These are phyloP conservation scores for Rhodomyrtus tomentosa DNA, from an alignment of 345 rosid genomes.

Conservation along the genomic window DNA sequence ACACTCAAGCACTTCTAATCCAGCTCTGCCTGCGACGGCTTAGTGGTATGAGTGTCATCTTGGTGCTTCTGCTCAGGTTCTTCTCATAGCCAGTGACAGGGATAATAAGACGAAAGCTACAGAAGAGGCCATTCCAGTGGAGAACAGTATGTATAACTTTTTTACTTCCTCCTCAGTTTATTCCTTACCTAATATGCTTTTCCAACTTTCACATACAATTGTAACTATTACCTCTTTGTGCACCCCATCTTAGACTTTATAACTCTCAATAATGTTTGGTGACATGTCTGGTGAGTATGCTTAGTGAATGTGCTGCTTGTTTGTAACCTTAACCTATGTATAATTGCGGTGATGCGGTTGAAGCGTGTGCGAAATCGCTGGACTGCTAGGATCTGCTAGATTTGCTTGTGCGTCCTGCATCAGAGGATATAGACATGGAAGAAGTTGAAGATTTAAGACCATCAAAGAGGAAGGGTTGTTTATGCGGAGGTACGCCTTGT, in stretches of 20 bases:
- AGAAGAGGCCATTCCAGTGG: constrained; percentile 86
- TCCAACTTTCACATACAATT: not conserved
- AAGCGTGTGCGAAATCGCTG: constrained; percentile 70
- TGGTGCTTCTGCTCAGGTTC: constrained; percentile 41
- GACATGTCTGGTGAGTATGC: not conserved
- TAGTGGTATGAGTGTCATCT: constrained; percentile 92
- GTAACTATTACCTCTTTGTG: not conserved
- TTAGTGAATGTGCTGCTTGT: not conserved
- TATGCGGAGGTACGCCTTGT: constrained; percentile 53
- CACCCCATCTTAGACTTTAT: not conserved
- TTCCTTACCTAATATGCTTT: not conserved
- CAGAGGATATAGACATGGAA: constrained; percentile 64
- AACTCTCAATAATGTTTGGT: not conserved
- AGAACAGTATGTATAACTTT: constrained; percentile 49
- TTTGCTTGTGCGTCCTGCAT: constrained; percentile 68
- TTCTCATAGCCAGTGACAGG: constrained; percentile 81
- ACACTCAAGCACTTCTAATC: not conserved
- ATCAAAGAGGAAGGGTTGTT: constrained; percentile 69
- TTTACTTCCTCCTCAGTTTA: not conserved
- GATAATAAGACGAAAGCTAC: constrained; percentile 80
- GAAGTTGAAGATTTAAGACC: constrained; percentile 86
- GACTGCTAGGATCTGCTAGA: constrained; percentile 83
- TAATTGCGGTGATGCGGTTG: constrained; percentile 44
- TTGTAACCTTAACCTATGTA: constrained; percentile 2
- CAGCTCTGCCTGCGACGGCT: constrained; percentile 87